phyloP scores from a whole-genome alignment of 371 early-diverging fungal species.

The Mucor saturninus region DNA sequence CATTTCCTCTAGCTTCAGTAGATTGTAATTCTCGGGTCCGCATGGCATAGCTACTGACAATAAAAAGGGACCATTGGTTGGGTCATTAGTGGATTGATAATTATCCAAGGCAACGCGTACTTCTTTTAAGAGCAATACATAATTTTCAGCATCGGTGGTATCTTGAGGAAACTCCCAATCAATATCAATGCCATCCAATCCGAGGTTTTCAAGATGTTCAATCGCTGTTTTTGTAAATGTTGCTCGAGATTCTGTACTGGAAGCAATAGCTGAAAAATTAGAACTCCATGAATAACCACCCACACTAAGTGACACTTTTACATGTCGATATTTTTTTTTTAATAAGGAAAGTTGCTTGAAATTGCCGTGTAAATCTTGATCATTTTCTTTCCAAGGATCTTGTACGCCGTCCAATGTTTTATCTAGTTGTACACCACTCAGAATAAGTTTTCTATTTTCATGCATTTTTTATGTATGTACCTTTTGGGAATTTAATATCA shows the following conservation, averaged over 20 bases:
- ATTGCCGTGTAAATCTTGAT: conserved; percentile 71
- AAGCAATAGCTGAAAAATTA: conserved; percentile 76
- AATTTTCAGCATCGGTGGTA: conserved; percentile 75
- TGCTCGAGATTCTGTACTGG: conserved; percentile 48
- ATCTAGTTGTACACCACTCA: conserved; percentile 1
- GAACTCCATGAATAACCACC: conserved; percentile 90
- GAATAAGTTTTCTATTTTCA: not conserved
- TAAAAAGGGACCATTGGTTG: conserved; percentile 53
- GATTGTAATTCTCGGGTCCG: conserved; percentile 62
- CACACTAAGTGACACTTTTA: conserved; percentile 78
- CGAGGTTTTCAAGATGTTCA: conserved; percentile 55
- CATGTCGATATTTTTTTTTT: conserved; percentile 66
- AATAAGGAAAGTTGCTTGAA: conserved; percentile 76
- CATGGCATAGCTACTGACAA: conserved; percentile 74
- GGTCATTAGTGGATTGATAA: conserved; percentile 28
- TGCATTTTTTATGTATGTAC: conserved; percentile 15
- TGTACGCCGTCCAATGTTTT: conserved; percentile 49
- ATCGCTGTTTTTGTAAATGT: conserved; percentile 65
- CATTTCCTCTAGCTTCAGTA: conserved; percentile 66
- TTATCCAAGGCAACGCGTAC: conserved; percentile 69
- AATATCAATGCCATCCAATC: conserved; percentile 66
- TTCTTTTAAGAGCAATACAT: conserved; percentile 75
- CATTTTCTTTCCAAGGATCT: conserved; percentile 56
- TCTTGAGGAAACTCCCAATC: conserved; percentile 91
- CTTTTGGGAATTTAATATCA: conserved; percentile 42